phyloP scores from a whole-genome alignment of 352 stramenopile species.

The Lagenidium giganteum region DNA sequence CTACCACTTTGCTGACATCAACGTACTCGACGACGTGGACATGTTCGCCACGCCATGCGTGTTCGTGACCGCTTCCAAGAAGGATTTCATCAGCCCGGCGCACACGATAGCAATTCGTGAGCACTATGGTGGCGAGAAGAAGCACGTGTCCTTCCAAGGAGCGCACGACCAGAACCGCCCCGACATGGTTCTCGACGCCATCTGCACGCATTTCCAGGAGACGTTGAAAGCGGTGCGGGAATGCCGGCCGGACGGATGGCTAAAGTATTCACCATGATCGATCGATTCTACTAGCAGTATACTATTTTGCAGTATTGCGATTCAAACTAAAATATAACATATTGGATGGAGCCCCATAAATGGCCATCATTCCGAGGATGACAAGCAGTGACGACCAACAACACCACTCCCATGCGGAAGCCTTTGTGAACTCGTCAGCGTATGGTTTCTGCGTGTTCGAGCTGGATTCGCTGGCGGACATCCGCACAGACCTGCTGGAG shows the following conservation, averaged over 20 bases:
- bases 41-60: constrained; percentile 45
- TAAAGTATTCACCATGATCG: no score
- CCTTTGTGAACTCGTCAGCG: constrained; percentile 60
- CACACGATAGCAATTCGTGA: constrained; percentile 50
- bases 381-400: no score
- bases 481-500: constrained; percentile 33
- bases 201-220: constrained; percentile 16
- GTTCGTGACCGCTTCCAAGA: constrained; percentile 65
- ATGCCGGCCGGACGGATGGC: no score
- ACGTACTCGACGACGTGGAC: constrained; percentile 34
- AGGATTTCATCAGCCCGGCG: constrained; percentile 66
- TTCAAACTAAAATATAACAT: no score
- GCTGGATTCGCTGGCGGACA: constrained; percentile 22
- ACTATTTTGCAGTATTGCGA: no score
- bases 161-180: constrained; percentile 62
- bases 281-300: no score
- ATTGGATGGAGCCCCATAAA: no score
- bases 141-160: constrained; percentile 46
- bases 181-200: constrained; percentile 31
- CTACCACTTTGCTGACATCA: constrained; percentile 49
- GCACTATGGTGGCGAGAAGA: constrained; percentile 54
- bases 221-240: no score
- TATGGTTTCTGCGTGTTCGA: constrained; percentile 67
- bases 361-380: no score
- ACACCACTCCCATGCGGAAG: no score